Evolutionary conservation across 495 filamentous ascomycete species (phyloP).

Genomic region (Penicillium subrubescens): DNA sequence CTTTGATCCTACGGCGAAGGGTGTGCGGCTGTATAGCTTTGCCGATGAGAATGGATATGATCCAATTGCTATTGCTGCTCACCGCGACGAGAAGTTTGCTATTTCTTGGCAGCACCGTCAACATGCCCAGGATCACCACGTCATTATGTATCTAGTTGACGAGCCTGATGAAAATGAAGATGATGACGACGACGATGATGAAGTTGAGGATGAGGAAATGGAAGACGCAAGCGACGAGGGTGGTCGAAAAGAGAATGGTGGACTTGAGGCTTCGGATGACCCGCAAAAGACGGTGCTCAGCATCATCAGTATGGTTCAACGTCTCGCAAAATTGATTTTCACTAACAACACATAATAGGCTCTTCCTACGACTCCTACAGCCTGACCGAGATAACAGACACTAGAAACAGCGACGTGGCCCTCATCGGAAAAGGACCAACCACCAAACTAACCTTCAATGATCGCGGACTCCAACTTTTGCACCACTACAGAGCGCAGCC

Average conservation of each 20-base stretch:
- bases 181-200: slow-evolving; percentile 5
- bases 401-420: neutral
- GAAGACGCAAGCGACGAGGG: neutral
- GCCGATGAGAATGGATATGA: slow-evolving; percentile 33
- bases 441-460: slow-evolving; percentile 41
- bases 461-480: slow-evolving; percentile 40
- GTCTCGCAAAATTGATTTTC: neutral
- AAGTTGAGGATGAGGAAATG: neutral
- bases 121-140: slow-evolving; percentile 26
- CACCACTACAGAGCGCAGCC: slow-evolving; percentile 10
- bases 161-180: slow-evolving; percentile 1
- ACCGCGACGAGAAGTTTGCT: slow-evolving; percentile 31
- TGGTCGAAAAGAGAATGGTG: neutral
- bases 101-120: slow-evolving; percentile 46
- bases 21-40: slow-evolving; percentile 34
- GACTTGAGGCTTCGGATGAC: neutral
- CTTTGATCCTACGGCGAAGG: slow-evolving; percentile 8
- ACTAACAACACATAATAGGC: slow-evolving; percentile 14
- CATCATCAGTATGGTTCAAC: slow-evolving; percentile 16
- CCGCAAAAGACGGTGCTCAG: neutral
- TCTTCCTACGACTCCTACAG: slow-evolving; percentile 1
- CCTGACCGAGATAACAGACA: slow-evolving; percentile 5
- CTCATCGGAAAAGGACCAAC: slow-evolving; percentile 25
- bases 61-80: slow-evolving; percentile 36
- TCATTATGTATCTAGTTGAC: slow-evolving; percentile 32